These are phyloP conservation scores for Cystofilobasidium capitatum DNA, from an alignment of 768 basidiomycete species.

Conservation along the genomic window DNA sequence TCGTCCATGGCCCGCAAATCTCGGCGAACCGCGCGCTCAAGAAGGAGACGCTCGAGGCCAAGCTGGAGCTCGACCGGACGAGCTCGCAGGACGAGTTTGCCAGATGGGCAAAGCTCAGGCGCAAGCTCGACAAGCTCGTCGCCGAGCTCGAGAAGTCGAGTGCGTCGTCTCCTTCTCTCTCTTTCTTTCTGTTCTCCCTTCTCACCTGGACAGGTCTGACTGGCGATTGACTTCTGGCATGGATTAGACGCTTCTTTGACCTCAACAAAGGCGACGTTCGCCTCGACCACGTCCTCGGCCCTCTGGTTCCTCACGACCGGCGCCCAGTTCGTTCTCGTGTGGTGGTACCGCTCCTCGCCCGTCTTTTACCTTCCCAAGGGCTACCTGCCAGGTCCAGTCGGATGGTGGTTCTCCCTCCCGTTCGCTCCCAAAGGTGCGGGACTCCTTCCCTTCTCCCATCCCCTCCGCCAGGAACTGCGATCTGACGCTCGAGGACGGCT, in stretches of 20 bases:
- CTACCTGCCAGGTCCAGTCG: constrained; percentile 53
- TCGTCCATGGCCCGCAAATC: constrained; percentile 48
- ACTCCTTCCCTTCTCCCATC: neutral
- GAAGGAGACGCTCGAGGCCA: constrained; percentile 63
- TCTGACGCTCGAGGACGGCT: neutral
- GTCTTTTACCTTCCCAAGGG: constrained; percentile 86
- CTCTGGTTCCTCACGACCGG: constrained; percentile 84
- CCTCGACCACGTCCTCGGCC: constrained; percentile 58
- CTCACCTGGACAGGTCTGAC: neutral
- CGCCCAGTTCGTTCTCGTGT: constrained; percentile 68
- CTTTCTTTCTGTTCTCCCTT: neutral
- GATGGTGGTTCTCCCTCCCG: constrained; percentile 66
- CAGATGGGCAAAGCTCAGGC: constrained; percentile 88
- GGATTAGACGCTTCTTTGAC: constrained; percentile 57
- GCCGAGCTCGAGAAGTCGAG: constrained; percentile 86
- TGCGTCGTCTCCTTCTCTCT: constrained; percentile 38
- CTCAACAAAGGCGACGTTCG: constrained; percentile 53
- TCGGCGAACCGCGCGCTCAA: constrained; percentile 63
- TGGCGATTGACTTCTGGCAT: neutral
- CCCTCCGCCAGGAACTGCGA: neutral
- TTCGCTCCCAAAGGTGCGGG: constrained; percentile 21
- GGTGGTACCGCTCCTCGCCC: constrained; percentile 82
- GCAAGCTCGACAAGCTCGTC: constrained; percentile 84
- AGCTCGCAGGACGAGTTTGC: constrained; percentile 96
- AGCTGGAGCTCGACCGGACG: constrained; percentile 76